A percentile compares a stretch with the other conserved stretches of the same genome.
Conservation (phyloP, 2,329 filamentous ascomycete genomes). For the Talaromyces sp. region DNA sequence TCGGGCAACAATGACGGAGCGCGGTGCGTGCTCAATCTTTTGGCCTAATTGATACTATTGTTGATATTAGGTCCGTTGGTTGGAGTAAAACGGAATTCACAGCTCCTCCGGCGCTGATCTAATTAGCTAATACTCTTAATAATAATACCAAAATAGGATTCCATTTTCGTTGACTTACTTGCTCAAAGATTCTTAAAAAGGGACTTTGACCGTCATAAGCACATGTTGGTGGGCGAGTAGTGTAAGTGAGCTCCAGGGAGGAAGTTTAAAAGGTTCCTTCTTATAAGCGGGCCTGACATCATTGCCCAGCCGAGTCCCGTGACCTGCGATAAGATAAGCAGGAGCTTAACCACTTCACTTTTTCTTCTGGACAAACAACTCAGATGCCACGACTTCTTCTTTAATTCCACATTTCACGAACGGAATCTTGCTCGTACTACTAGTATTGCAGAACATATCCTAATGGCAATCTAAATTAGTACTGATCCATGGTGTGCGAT, state of each 20-base stretch:
- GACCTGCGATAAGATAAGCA: slow-evolving; percentile 13
- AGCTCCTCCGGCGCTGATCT: neutral
- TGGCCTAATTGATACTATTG: neutral
- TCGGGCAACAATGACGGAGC: slow-evolving; percentile 7
- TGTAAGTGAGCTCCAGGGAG: neutral
- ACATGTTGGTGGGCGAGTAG: neutral
- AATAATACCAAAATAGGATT: neutral
- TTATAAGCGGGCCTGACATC: slow-evolving; percentile 3
- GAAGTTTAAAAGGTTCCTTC: too few species aligned
- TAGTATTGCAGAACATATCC: neutral
- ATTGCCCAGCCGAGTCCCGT: neutral
- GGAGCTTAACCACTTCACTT: neutral
- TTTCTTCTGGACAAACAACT: neutral
- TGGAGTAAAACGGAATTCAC: neutral
- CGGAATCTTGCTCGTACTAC: neutral
- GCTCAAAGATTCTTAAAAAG: neutral
- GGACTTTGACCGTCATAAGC: neutral
- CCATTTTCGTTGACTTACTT: neutral
- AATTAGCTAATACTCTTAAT: neutral
- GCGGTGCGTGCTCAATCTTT: slow-evolving; percentile 7
- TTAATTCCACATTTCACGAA: neutral
- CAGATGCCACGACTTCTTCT: neutral
- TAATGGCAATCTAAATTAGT: neutral
- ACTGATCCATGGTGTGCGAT: neutral
- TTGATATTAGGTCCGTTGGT: neutral